phyloP scores from a whole-genome alignment of 176 grass and related monocot species.

The Rhynchospora breviuscula region DNA sequence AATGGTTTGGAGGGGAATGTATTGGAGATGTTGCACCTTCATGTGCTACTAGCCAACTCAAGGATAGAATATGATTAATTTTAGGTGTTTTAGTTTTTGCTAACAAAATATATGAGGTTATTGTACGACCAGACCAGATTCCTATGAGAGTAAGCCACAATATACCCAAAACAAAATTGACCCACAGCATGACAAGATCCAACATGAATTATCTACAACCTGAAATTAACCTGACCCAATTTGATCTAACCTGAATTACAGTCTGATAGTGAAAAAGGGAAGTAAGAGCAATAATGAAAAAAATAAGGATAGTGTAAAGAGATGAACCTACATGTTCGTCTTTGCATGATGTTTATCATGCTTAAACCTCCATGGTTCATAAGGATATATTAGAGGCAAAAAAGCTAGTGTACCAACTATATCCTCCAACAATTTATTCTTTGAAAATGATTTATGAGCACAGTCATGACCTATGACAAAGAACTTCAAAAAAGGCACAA shows the following conservation, averaged over 20 bases:
- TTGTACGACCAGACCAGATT: neutral
- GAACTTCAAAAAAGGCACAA: slow-evolving; percentile 61
- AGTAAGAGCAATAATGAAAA: neutral
- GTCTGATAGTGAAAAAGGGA: neutral
- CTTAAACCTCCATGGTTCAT: slow-evolving; percentile 98
- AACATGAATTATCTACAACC: neutral
- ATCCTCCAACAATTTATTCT: slow-evolving; percentile 96
- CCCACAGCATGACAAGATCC: neutral
- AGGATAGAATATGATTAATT: neutral
- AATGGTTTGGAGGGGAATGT: neutral
- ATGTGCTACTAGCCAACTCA: neutral
- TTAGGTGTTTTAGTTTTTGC: neutral
- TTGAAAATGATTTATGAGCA: slow-evolving; percentile 96
- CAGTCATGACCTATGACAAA: slow-evolving; percentile 99
- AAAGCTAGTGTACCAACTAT: slow-evolving; percentile 88
- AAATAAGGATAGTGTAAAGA: neutral
- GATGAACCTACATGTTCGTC: slow-evolving; percentile 80
- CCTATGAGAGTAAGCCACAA: neutral
- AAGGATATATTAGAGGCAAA: slow-evolving; percentile 93
- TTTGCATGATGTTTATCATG: slow-evolving; percentile 92
- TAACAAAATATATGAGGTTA: neutral
- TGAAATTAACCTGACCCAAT: neutral
- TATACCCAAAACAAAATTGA: neutral
- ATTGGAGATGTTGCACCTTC: neutral
- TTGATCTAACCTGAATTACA: neutral